Percentiles rank a stretch among this genome's conserved stretches.
These are phyloP conservation scores for Thelephora terrestris DNA, from an alignment of 1,284 basidiomycete species.

Conservation along the genomic window DNA sequence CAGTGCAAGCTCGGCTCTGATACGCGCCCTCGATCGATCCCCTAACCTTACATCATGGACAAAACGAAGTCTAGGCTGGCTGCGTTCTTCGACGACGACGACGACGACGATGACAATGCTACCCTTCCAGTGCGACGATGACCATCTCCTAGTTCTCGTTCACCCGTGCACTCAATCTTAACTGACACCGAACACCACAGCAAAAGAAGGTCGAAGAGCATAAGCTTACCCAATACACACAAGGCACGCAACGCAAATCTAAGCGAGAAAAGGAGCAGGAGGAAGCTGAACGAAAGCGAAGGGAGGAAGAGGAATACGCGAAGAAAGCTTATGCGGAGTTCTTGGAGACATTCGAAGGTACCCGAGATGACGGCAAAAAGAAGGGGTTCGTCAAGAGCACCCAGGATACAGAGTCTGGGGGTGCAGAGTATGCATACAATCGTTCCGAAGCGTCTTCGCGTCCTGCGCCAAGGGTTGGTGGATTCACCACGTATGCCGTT, in stretches of 20 bases:
- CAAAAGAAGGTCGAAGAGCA: conserved; percentile 71
- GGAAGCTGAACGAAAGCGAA: conserved; percentile 77
- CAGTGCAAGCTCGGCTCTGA: too few relatives aligned
- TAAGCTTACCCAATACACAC: conserved; percentile 66
- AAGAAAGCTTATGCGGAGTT: conserved; percentile 80
- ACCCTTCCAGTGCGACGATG: conserved; percentile 80
- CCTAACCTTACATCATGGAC: conserved; percentile 40
- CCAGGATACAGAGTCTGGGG: conserved; percentile 38
- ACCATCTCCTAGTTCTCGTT: conserved; percentile 43
- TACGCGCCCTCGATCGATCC: not conserved
- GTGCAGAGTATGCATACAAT: conserved; percentile 12
- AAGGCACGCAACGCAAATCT: conserved; percentile 68
- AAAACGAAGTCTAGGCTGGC: conserved; percentile 68
- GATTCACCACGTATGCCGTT: too few relatives aligned
- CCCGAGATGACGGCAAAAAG: conserved; percentile 42
- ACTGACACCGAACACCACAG: conserved; percentile 34
- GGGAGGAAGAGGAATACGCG: conserved; percentile 72
- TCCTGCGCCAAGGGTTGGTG: too few relatives aligned
- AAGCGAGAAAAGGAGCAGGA: conserved; percentile 82
- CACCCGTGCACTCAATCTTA: conserved; percentile 45
- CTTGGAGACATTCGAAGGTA: conserved; percentile 76
- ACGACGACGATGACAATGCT: conserved; percentile 73
- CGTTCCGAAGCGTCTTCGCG: too few relatives aligned
- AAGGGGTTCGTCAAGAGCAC: conserved; percentile 71
- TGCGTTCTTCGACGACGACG: conserved; percentile 72